Evolutionary conservation across 768 basidiomycete genomes (phyloP).

Genomic region (Tubosaeta sp.): DNA sequence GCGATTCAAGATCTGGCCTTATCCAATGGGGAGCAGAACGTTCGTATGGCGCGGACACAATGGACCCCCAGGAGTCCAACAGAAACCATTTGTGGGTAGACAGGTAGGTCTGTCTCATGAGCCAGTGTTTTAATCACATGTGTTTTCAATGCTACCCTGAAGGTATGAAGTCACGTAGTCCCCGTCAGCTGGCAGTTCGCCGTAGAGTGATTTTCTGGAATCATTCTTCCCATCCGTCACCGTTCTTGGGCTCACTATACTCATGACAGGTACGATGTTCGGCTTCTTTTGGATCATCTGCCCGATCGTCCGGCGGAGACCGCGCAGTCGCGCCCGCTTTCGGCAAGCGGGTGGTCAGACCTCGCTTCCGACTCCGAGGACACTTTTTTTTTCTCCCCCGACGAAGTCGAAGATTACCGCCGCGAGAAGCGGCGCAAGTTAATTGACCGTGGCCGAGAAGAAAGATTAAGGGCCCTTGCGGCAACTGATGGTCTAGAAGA

Average conservation of each 20-base stretch:
- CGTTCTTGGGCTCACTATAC: conserved; percentile 17
- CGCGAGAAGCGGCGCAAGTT: conserved; percentile 63
- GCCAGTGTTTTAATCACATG: conserved; percentile 6
- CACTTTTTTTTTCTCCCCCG: conserved; percentile 69
- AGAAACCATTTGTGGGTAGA: conserved; percentile 61
- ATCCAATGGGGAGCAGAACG: conserved; percentile 30
- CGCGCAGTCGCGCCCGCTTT: conserved; percentile 26
- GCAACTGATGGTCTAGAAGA: conserved; percentile 39
- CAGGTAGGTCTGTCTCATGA: conserved; percentile 57
- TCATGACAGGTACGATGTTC: conserved; percentile 67
- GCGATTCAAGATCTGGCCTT: conserved; percentile 29
- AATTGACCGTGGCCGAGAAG: conserved; percentile 56
- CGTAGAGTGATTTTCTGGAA: conserved; percentile 9
- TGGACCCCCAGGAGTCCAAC: background rate
- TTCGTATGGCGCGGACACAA: conserved; percentile 4
- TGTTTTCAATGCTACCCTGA: conserved; percentile 1
- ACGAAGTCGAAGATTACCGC: conserved; percentile 62
- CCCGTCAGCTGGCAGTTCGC: conserved; percentile 1
- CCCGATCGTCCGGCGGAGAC: conserved; percentile 15
- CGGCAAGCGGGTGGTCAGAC: conserved; percentile 74
- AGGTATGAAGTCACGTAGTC: conserved; percentile 9
- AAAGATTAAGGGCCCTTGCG: conserved; percentile 56
- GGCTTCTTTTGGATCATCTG: conserved; percentile 63
- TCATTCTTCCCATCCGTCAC: conserved; percentile 12
- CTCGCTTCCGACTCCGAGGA: conserved; percentile 85